phyloP scores from a whole-genome alignment of 2,329 filamentous ascomycete species.

The Xylariaceae sp. region DNA sequence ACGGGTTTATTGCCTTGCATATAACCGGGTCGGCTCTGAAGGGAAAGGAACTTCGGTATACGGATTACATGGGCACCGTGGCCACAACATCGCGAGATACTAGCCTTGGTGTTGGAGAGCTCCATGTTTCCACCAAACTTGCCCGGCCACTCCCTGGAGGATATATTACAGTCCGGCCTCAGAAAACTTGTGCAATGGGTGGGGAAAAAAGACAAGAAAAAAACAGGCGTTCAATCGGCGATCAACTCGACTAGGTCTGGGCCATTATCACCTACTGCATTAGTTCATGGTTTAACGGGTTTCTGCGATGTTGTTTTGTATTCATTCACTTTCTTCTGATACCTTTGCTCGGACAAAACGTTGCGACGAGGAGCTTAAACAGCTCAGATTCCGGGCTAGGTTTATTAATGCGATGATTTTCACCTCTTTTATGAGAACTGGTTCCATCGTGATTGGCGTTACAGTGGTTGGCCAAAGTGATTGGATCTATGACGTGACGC shows the following conservation, averaged over 20 bases:
- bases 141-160: slow-evolving; percentile 11
- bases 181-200: too few species aligned
- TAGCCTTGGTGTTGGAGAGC: slow-evolving; percentile 5
- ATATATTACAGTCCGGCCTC: background rate
- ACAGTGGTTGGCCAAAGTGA: background rate
- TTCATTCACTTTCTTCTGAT: background rate
- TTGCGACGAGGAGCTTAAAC: slow-evolving; percentile 9
- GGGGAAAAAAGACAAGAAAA: too few species aligned
- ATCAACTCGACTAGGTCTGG: background rate
- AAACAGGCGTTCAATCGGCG: background rate
- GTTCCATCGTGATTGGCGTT: background rate
- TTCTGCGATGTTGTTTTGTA: slow-evolving; percentile 3
- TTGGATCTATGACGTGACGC: background rate
- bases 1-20: background rate
- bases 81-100: background rate
- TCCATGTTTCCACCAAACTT: background rate
- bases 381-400: slow-evolving; percentile 8
- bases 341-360: background rate
- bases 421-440: background rate
- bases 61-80: background rate
- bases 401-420: slow-evolving; percentile 15
- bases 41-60: background rate
- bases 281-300: background rate
- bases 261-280: background rate
- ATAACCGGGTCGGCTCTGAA: background rate